Evolutionary conservation across 805 yeast genomes (phyloP).

Genomic region (Blastobotrys muscicola): DNA sequence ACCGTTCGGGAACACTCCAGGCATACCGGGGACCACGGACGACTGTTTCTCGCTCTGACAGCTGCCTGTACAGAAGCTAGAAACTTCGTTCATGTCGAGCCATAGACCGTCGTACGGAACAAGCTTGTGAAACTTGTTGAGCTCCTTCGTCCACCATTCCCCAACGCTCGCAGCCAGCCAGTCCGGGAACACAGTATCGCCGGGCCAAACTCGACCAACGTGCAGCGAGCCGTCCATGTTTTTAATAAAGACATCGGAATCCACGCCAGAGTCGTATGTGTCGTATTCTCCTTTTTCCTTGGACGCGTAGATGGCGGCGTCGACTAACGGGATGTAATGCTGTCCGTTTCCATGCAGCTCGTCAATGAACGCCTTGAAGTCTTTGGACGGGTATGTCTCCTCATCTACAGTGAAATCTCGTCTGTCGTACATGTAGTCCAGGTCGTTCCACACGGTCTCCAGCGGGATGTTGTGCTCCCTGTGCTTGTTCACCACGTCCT

Average conservation of each 20-base stretch:
- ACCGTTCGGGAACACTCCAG: not conserved
- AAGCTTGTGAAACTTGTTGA: slow-evolving; percentile 36
- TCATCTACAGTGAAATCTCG: slow-evolving; percentile 86
- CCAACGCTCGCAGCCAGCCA: slow-evolving; percentile 55
- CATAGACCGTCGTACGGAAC: slow-evolving; percentile 67
- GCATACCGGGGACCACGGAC: not conserved
- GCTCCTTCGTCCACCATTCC: slow-evolving; percentile 28
- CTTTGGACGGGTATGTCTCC: slow-evolving; percentile 62
- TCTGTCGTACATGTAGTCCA: slow-evolving; percentile 77
- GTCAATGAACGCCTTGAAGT: slow-evolving; percentile 54
- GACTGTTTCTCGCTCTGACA: slow-evolving; percentile 10
- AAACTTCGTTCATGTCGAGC: slow-evolving; percentile 98
- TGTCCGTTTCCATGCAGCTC: slow-evolving; percentile 64
- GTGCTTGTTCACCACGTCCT: slow-evolving; percentile 54
- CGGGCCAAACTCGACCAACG: slow-evolving; percentile 95
- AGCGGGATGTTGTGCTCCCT: slow-evolving; percentile 68
- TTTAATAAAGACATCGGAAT: slow-evolving; percentile 37
- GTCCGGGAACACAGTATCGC: slow-evolving; percentile 88
- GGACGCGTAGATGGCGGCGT: slow-evolving; percentile 45
- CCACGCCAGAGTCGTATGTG: slow-evolving; percentile 44
- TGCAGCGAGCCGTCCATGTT: slow-evolving; percentile 43
- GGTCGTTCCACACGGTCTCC: slow-evolving; percentile 87
- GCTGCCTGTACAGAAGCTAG: slow-evolving; percentile 35
- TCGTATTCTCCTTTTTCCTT: slow-evolving; percentile 47
- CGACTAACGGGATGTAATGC: slow-evolving; percentile 71